These are phyloP conservation scores for Epichloe gansuensis DNA, from an alignment of 2,329 filamentous ascomycete genomes.

Conservation along the genomic window DNA sequence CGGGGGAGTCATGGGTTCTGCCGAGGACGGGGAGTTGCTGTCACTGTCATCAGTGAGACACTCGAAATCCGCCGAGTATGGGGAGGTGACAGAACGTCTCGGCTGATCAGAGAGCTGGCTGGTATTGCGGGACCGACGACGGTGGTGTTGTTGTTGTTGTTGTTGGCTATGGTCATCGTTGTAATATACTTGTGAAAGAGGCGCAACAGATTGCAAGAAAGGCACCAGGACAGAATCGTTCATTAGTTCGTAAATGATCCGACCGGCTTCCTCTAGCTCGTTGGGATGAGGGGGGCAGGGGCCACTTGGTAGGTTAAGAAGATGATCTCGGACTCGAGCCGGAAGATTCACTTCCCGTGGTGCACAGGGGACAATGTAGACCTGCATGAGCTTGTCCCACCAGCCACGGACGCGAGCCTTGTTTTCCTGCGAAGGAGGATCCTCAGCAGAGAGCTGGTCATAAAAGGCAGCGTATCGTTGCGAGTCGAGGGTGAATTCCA, in stretches of 20 bases:
- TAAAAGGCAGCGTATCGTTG: constrained; percentile 62
- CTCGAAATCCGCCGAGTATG: constrained; percentile 35
- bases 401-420: constrained; percentile 61
- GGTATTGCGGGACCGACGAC: constrained; percentile 4
- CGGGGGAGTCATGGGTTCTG: constrained; percentile 64
- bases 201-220: constrained; percentile 61
- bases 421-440: constrained; percentile 26
- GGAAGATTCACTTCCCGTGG: constrained; percentile 86
- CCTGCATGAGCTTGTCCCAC: constrained; percentile 79
- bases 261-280: constrained; percentile 67
- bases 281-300: constrained; percentile 59
- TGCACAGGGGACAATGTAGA: constrained; percentile 77
- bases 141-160: constrained; percentile 14
- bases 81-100: constrained; percentile 25
- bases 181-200: constrained; percentile 22
- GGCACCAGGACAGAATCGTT: constrained; percentile 90
- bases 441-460: constrained; percentile 27
- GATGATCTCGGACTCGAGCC: constrained; percentile 66
- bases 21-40: constrained; percentile 39
- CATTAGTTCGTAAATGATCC: constrained; percentile 91
- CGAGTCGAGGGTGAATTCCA: constrained; percentile 94
- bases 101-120: constrained; percentile 2
- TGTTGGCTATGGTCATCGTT: constrained; percentile 23
- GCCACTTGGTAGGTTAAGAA: constrained; percentile 46
- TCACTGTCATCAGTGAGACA: constrained; percentile 53